These are phyloP conservation scores for Trametes versicolor DNA, from an alignment of 1,284 basidiomycete species.

Conservation along the genomic window DNA sequence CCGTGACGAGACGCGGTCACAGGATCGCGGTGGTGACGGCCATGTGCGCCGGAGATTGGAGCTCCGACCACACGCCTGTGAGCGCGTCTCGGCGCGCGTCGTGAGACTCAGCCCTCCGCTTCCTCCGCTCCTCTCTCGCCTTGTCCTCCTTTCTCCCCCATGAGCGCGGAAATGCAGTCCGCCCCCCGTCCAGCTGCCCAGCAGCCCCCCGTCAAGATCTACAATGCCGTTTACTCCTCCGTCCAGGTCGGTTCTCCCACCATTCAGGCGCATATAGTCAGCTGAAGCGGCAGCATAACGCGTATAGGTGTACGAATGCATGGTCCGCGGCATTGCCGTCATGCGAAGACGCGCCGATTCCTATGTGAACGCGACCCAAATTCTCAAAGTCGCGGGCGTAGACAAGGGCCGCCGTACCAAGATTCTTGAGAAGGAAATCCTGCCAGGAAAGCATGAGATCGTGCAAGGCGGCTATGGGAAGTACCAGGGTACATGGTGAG, in stretches of 20 bases:
- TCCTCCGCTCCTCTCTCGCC: slow-evolving; percentile 23
- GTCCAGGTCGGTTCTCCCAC: slow-evolving; percentile 67
- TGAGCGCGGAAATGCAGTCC: slow-evolving; percentile 46
- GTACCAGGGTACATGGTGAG: slow-evolving; percentile 98
- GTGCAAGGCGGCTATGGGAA: slow-evolving; percentile 99
- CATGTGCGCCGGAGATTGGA: slow-evolving; percentile 31
- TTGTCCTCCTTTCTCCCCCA: slow-evolving; percentile 21
- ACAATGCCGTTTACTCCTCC: slow-evolving; percentile 89
- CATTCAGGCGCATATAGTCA: slow-evolving; percentile 22
- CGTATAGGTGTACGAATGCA: slow-evolving; percentile 89
- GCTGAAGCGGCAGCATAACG: slow-evolving; percentile 46
- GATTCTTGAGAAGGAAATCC: slow-evolving; percentile 98
- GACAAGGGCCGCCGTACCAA: slow-evolving; percentile 97
- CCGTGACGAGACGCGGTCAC: slow-evolving; percentile 33
- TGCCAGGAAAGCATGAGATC: slow-evolving; percentile 97
- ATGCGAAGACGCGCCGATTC: slow-evolving; percentile 97
- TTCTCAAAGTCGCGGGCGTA: slow-evolving; percentile 98
- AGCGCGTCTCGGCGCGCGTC: slow-evolving; percentile 43
- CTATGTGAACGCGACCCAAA: slow-evolving; percentile 98
- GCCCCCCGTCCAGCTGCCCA: slow-evolving; percentile 48
- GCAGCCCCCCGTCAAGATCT: slow-evolving; percentile 80
- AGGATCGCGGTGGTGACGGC: slow-evolving; percentile 36
- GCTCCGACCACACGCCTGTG: slow-evolving; percentile 42
- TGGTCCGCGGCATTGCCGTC: slow-evolving; percentile 97
- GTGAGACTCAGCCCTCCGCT: slow-evolving; percentile 36